Percentiles rank a stretch among this genome's conserved stretches.
Conservation (phyloP, 106 monocot genomes). For the Allium sativum region DNA sequence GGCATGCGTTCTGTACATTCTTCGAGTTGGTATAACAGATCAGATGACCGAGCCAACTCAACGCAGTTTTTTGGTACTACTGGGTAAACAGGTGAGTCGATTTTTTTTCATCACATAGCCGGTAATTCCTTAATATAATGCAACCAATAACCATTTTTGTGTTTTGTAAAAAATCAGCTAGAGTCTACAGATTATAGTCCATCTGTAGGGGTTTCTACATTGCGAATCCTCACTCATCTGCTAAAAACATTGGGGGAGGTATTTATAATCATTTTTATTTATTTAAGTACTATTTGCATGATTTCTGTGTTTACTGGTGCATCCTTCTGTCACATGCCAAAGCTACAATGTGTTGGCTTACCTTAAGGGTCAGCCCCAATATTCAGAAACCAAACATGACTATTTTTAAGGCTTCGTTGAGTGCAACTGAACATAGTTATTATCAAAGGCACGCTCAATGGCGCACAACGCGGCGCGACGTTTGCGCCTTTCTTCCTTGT, state of each 20-base stretch:
- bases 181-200: conserved; percentile 51
- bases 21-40: conserved; percentile 84
- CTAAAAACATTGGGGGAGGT: conserved; percentile 87
- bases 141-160: background rate
- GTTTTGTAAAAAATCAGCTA: conserved; percentile 35
- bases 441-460: too few relatives aligned
- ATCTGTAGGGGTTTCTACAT: conserved; percentile 51
- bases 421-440: too few relatives aligned
- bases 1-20: conserved; percentile 96
- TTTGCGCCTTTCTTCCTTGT: too few relatives aligned
- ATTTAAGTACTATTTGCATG: too few relatives aligned
- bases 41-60: conserved; percentile 88
- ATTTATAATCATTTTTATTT: background rate
- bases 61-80: conserved; percentile 64
- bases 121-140: background rate
- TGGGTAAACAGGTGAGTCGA: conserved; percentile 62
- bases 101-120: background rate
- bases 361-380: too few relatives aligned
- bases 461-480: too few relatives aligned
- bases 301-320: background rate
- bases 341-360: too few relatives aligned
- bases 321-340: too few relatives aligned
- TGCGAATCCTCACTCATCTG: conserved; percentile 87
- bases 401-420: too few relatives aligned
- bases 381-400: too few relatives aligned